Evolutionary conservation across 768 basidiomycete species (phyloP).

Genomic region (Porpolomopsis calyptriformis): DNA sequence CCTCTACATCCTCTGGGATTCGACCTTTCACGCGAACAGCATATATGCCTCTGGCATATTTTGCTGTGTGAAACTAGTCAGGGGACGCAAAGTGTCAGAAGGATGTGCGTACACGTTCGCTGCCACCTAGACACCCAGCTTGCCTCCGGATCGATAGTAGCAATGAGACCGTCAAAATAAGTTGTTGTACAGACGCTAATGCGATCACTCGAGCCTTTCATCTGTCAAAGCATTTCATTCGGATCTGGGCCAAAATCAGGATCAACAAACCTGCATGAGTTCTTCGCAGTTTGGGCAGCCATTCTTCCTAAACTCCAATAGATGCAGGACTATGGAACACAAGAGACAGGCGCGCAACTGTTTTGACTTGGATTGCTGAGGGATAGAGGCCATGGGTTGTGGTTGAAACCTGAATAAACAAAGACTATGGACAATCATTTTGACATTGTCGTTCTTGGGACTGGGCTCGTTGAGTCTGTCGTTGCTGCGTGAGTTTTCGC

Average conservation of each 20-base stretch:
- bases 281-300: slow-evolving; percentile 99
- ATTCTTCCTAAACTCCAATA: slow-evolving; percentile 68
- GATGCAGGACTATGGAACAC: slow-evolving; percentile 82
- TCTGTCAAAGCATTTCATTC: slow-evolving; percentile 33
- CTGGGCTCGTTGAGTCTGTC: slow-evolving; percentile 80
- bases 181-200: slow-evolving; percentile 82
- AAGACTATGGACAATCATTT: slow-evolving; percentile 33
- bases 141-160: slow-evolving; percentile 72
- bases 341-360: slow-evolving; percentile 84
- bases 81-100: slow-evolving; percentile 1
- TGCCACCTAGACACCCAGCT: slow-evolving; percentile 99
- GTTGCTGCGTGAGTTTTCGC: slow-evolving; percentile 65
- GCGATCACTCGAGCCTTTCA: slow-evolving; percentile 79
- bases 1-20: slow-evolving; percentile 77
- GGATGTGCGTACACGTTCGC: slow-evolving; percentile 58
- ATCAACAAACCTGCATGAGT: slow-evolving; percentile 64
- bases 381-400: slow-evolving; percentile 30
- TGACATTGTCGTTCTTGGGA: slow-evolving; percentile 63
- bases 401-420: too few species aligned
- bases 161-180: slow-evolving; percentile 86
- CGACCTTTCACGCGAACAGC: slow-evolving; percentile 83
- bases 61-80: slow-evolving; percentile 43
- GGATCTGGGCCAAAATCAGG: not conserved
- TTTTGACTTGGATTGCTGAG: slow-evolving; percentile 52
- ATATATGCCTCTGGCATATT: slow-evolving; percentile 86